These are phyloP conservation scores for Endoconidiophora polonica DNA, from an alignment of 2,329 filamentous ascomycete genomes.

Conservation along the genomic window DNA sequence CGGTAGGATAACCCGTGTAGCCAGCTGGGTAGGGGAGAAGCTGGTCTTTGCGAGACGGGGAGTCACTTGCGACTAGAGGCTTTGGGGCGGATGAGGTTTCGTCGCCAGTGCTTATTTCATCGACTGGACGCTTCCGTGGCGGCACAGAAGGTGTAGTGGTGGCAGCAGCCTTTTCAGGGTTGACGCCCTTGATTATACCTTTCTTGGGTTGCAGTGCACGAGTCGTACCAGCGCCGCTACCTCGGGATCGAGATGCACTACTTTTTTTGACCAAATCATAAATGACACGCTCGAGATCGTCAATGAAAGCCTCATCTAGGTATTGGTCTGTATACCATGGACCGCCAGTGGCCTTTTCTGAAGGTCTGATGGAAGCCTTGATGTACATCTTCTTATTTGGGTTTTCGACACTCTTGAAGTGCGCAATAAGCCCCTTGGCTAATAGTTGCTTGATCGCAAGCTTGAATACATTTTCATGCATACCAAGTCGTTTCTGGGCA, in stretches of 20 bases:
- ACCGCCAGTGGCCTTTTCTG: conserved; percentile 80
- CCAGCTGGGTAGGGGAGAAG: conserved; percentile 43
- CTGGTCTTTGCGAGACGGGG: conserved; percentile 21
- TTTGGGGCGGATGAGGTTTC: conserved; percentile 17
- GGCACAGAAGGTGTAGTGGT: too few species aligned
- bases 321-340: conserved; percentile 89
- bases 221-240: conserved; percentile 17
- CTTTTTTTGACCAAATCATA: conserved; percentile 55
- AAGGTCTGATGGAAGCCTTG: conserved; percentile 66
- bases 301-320: conserved; percentile 77
- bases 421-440: conserved; percentile 63
- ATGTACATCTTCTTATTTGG: conserved; percentile 94
- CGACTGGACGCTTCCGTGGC: conserved; percentile 28
- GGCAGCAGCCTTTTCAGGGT: conserved; percentile 20
- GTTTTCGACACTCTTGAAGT: conserved; percentile 82
- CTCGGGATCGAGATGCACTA: conserved; percentile 47
- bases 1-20: conserved; percentile 66
- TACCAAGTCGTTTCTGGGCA: conserved; percentile 61
- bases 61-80: conserved; percentile 5
- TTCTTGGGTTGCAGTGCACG: conserved; percentile 37
- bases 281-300: conserved; percentile 54
- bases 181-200: conserved; percentile 33
- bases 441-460: conserved; percentile 73
- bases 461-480: conserved; percentile 70
- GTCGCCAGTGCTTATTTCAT: conserved; percentile 23